Evolutionary conservation across 2,329 filamentous ascomycete species (phyloP).

Genomic region (Apiospora sp.): DNA sequence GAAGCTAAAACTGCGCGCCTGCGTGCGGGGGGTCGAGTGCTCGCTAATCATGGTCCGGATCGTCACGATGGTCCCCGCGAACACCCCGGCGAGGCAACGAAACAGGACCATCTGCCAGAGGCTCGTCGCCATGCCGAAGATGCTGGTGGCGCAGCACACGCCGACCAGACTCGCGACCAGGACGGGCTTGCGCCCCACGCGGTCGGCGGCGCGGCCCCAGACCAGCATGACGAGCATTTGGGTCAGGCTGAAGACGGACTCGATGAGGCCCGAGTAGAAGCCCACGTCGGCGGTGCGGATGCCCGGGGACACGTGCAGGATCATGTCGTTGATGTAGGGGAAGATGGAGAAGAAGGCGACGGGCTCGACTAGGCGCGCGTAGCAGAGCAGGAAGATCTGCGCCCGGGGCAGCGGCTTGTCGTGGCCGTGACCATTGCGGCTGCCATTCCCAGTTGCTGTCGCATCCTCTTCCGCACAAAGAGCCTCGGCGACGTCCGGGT

Average conservation of each 20-base stretch:
- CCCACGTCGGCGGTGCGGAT: slow-evolving; percentile 73
- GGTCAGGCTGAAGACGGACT: slow-evolving; percentile 75
- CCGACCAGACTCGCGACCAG: slow-evolving; percentile 73
- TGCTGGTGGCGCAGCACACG: slow-evolving; percentile 63
- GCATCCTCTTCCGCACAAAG: background rate
- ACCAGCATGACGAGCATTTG: slow-evolving; percentile 81
- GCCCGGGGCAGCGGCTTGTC: slow-evolving; percentile 61
- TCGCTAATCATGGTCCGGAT: slow-evolving; percentile 82
- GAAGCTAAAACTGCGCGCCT: slow-evolving; percentile 77
- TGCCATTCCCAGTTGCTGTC: background rate
- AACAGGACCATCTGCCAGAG: slow-evolving; percentile 80
- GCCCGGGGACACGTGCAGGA: slow-evolving; percentile 65
- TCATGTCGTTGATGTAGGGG: slow-evolving; percentile 82
- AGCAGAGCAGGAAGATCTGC: slow-evolving; percentile 80
- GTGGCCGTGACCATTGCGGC: slow-evolving; percentile 37
- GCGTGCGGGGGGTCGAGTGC: slow-evolving; percentile 72
- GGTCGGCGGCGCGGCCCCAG: slow-evolving; percentile 75
- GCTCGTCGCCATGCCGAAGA: slow-evolving; percentile 73
- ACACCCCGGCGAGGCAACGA: slow-evolving; percentile 75
- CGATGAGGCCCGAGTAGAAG: slow-evolving; percentile 81
- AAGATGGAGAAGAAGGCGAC: slow-evolving; percentile 87
- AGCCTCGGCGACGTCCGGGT: slow-evolving; percentile 29
- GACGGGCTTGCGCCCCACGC: slow-evolving; percentile 75
- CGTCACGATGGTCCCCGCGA: slow-evolving; percentile 77
- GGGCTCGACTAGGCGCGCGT: slow-evolving; percentile 75